Evolutionary conservation across 352 stramenopile genomes (phyloP).

Genomic region (Globisporangium megalacanthum): DNA sequence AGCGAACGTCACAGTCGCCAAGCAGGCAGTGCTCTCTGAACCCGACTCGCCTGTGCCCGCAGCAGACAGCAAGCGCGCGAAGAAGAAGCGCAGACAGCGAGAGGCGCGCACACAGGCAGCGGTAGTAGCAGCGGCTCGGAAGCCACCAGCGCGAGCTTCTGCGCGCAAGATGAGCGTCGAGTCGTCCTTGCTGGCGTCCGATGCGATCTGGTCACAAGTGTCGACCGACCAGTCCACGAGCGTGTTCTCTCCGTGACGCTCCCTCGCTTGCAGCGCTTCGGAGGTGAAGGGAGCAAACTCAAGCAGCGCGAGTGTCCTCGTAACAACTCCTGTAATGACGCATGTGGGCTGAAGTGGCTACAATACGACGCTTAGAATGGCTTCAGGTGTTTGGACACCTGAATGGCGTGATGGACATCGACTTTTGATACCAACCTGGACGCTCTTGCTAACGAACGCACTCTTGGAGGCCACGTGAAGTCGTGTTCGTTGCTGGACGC

Average conservation of each 20-base stretch:
- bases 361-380: too few species aligned
- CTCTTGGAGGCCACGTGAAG: too few species aligned
- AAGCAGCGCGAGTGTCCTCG: background rate
- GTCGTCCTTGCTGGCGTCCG: slow-evolving; percentile 47
- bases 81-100: slow-evolving; percentile 12
- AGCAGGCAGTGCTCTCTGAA: background rate
- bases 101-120: slow-evolving; percentile 14
- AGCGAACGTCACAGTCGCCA: background rate
- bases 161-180: slow-evolving; percentile 61
- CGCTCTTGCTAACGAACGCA: too few species aligned
- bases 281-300: too few species aligned
- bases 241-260: slow-evolving; percentile 7
- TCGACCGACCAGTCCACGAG: slow-evolving; percentile 38
- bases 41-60: background rate
- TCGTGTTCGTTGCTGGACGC: too few species aligned
- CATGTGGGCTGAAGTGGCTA: too few species aligned
- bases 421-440: too few species aligned
- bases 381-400: too few species aligned
- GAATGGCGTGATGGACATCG: too few species aligned
- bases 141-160: background rate
- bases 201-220: slow-evolving; percentile 66
- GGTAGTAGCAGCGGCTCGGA: background rate
- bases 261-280: background rate
- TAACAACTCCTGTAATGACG: background rate
- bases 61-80: slow-evolving; percentile 2